Percentiles rank a stretch among this genome's conserved stretches.
Conservation (phyloP, 495 filamentous ascomycete species). For the Xylaria cubensis region DNA sequence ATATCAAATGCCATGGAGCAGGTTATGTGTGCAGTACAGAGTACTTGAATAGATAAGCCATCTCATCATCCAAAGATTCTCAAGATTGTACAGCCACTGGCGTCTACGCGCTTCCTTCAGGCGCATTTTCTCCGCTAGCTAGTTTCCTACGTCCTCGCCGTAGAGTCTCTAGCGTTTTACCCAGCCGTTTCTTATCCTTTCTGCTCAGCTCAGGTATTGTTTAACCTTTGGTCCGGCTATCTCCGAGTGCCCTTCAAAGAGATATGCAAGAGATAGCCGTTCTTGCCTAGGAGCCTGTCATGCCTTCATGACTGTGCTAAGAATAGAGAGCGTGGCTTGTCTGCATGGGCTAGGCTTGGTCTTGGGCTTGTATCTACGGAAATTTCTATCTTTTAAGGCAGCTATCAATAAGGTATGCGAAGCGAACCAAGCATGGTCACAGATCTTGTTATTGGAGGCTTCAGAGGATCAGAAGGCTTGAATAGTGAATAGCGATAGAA, state of each 20-base stretch:
- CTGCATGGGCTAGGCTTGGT: background rate
- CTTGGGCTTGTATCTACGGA: background rate
- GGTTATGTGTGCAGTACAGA: background rate
- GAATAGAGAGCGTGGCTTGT: background rate
- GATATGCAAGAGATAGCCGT: background rate
- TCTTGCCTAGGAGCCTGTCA: background rate
- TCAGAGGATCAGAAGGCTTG: background rate
- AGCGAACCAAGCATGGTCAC: background rate
- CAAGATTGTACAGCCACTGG: background rate
- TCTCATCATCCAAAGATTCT: background rate
- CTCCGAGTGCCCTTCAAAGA: background rate
- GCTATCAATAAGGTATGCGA: background rate
- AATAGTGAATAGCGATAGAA: background rate
- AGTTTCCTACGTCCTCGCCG: background rate
- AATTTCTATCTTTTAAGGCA: background rate
- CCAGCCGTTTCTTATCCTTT: background rate
- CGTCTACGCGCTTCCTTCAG: background rate
- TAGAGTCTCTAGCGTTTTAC: background rate
- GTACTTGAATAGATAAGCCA: background rate
- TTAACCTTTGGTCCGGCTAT: background rate
- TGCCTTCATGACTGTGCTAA: background rate
- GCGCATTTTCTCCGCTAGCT: background rate
- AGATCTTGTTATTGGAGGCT: background rate
- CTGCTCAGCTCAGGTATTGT: background rate
- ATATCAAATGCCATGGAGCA: background rate